Evolutionary conservation across 352 stramenopile species (phyloP).

Genomic region (Globisporangium paroecandrum): DNA sequence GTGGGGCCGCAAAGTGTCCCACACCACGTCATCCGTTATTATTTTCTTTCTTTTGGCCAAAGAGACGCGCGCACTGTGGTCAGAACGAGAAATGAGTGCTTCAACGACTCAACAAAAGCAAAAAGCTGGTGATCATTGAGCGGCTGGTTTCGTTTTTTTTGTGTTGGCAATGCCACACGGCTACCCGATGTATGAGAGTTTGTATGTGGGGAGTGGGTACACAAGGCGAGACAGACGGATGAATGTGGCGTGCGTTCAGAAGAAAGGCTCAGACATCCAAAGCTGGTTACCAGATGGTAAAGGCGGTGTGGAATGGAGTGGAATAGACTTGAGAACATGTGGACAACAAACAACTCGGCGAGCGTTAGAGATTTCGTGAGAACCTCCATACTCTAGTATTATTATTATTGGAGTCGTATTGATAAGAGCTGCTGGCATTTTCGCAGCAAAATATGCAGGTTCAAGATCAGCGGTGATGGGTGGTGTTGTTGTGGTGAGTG

Average conservation of each 20-base stretch:
- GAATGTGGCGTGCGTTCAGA: background rate
- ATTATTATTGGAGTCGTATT: background rate
- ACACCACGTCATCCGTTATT: background rate
- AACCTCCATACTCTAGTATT: too few species aligned
- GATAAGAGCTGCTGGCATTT: background rate
- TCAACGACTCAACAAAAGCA: background rate
- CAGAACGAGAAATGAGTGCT: background rate
- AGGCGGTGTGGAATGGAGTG: background rate
- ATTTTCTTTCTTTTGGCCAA: background rate
- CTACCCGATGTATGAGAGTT: background rate
- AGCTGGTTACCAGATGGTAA: background rate
- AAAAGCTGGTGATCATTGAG: background rate
- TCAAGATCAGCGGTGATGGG: background rate
- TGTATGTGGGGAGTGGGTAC: background rate
- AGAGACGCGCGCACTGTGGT: conserved; percentile 6
- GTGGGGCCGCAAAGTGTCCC: background rate
- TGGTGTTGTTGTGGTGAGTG: background rate
- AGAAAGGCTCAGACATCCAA: background rate
- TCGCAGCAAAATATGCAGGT: background rate
- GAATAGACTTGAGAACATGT: background rate
- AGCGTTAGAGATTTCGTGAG: background rate
- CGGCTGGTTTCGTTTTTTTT: background rate
- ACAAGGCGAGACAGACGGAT: background rate
- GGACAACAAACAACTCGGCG: background rate
- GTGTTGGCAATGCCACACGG: too few species aligned